Base-by-base conservation (phyloP, 73 alveolate genomes). In the Paramecium primaurelia region DNA sequence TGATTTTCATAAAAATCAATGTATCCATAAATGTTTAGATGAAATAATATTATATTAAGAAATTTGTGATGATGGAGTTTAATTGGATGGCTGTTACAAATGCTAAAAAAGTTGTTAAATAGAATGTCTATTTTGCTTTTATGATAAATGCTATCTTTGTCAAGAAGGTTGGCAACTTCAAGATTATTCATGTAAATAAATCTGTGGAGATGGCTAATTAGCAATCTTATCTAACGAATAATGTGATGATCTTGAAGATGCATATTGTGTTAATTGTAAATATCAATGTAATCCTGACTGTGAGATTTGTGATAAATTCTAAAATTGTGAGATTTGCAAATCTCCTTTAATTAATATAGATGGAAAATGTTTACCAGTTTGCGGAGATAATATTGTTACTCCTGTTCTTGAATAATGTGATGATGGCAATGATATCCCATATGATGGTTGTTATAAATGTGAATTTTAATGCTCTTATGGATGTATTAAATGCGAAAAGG, bases 381-480 rank as follows among this genome's bases (percentile, higher is more conserved):
- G 95, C 44, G 95, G 95, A 3, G 88, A 91, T 86, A 92, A 92
- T 4, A 1, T 9, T 47, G 54, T 22, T 1, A 1, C 6, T 1
- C 49, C 6, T 20, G 42, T 20, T 1, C 8, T 20, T 9, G 92
- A 80, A 18, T 37, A 80, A 42, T 80, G 92, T 42, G 92, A 80
- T 6, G 77, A 80, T 80, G 45, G 14, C 1, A 80, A 80, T 42
- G 3, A 26, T 1, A 10, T 4, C 6, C 18, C 2, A 26, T 59
- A 18, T 59, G 77, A 59, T 30, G 77, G 77, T 1, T 59, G 77
- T 59, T 59, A 26, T 18, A 1, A 59, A n/a, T 59, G 77, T 59
- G 1, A 59, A 30, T 22, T 30, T 22, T 18, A 22, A 26, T 59
- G 77, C 18, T 0, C n/a, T 3, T 3, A 4, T 8, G 16, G 18